Percentiles rank a stretch among this genome's conserved stretches.
These are phyloP conservation scores for Tardiomyces digboiensis DNA, from an alignment of 1,139 yeast species.

Conservation along the genomic window DNA sequence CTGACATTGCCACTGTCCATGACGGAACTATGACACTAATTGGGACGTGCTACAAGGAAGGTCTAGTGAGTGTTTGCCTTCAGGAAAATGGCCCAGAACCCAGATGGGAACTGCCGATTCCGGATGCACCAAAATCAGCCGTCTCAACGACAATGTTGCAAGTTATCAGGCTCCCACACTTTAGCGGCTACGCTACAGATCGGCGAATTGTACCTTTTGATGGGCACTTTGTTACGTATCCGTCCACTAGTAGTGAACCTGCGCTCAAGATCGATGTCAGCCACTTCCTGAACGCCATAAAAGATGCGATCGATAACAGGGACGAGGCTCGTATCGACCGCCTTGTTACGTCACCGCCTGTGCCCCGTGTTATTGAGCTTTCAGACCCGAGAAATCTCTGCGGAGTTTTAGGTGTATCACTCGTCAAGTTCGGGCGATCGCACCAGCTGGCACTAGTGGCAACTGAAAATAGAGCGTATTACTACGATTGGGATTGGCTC, in stretches of 20 bases:
- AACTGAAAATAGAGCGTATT: background rate
- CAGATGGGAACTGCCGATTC: conserved; percentile 11
- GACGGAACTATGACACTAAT: conserved; percentile 14
- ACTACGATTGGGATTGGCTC: background rate
- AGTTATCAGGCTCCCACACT: background rate
- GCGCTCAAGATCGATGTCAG: background rate
- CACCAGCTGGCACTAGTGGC: background rate
- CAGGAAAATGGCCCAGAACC: conserved; percentile 18
- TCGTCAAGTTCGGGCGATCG: background rate
- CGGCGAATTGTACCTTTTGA: background rate
- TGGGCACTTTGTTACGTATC: background rate
- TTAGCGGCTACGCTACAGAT: background rate
- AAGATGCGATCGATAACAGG: background rate
- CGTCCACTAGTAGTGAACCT: background rate
- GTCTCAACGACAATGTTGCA: background rate
- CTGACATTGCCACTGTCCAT: conserved; percentile 21
- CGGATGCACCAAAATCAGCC: background rate
- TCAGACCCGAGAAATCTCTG: background rate
- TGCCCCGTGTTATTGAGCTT: background rate
- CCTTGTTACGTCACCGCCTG: too few species aligned
- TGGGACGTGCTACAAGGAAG: conserved; percentile 15
- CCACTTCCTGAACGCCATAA: background rate
- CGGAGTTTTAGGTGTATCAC: background rate
- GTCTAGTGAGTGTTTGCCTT: conserved; percentile 18
- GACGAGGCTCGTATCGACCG: background rate